Conservation (phyloP, 2,329 filamentous ascomycete species). For the Phyllosticta ampelicida region DNA sequence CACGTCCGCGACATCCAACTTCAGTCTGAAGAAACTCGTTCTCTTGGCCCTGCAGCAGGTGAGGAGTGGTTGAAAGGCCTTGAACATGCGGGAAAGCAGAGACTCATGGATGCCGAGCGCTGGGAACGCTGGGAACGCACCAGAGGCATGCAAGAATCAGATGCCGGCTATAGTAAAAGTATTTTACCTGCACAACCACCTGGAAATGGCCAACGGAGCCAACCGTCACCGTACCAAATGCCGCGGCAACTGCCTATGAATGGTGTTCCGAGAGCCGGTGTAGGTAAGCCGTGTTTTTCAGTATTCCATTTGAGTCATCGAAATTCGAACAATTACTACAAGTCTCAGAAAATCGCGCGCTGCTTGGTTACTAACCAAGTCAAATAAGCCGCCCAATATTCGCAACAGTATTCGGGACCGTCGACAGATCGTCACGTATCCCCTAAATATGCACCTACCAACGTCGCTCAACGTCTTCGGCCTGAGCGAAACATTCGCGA, state of each 20-base stretch:
- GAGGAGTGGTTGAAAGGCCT: constrained; percentile 76
- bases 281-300: background rate
- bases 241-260: constrained; percentile 8
- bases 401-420: constrained; percentile 23
- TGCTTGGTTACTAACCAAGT: constrained; percentile 7
- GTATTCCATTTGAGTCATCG: background rate
- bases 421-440: constrained; percentile 24
- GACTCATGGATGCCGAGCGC: constrained; percentile 50
- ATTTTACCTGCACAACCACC: background rate
- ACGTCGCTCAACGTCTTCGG: constrained; percentile 19
- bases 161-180: background rate
- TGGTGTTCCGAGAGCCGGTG: constrained; percentile 8
- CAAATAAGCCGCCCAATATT: constrained; percentile 15
- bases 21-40: constrained; percentile 53
- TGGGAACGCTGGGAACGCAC: constrained; percentile 65
- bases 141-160: constrained; percentile 7
- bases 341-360: background rate
- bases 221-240: background rate
- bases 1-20: constrained; percentile 52
- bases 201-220: background rate
- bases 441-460: constrained; percentile 18
- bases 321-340: background rate
- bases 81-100: constrained; percentile 49
- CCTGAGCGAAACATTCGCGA: constrained; percentile 50
- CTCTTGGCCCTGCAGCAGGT: constrained; percentile 55